These are phyloP conservation scores for Podila epigama DNA, from an alignment of 192 early-diverging fungal genomes.

Conservation along the genomic window DNA sequence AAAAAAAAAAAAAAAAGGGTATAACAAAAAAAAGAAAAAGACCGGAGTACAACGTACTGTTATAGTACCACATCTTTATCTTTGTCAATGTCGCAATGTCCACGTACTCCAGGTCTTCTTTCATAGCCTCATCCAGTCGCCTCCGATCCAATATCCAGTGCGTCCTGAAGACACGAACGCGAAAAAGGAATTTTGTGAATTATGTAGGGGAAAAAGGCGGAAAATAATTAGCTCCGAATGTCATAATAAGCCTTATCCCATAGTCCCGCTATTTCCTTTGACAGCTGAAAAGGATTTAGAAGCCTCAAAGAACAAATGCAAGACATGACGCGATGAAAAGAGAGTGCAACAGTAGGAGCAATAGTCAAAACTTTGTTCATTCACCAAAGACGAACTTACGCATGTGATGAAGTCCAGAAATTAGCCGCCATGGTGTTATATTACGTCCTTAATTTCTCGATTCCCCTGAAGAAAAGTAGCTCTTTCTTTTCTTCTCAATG, in stretches of 20 bases:
- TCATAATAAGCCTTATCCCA: not conserved
- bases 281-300: too few species aligned
- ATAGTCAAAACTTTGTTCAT: too few species aligned
- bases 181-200: not conserved
- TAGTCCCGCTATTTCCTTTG: not conserved
- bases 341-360: too few species aligned
- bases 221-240: not conserved
- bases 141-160: constrained; percentile 69
- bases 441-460: not conserved
- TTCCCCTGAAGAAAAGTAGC: too few species aligned
- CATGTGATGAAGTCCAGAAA: constrained; percentile 77
- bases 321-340: not conserved
- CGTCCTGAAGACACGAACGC: constrained; percentile 35
- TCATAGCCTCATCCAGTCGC: constrained; percentile 55
- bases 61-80: constrained; percentile 70
- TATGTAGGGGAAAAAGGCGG: not conserved
- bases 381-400: too few species aligned
- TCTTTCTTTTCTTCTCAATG: too few species aligned
- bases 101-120: constrained; percentile 63
- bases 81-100: constrained; percentile 59
- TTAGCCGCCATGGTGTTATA: constrained; percentile 67
- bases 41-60: constrained; percentile 52
- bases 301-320: too few species aligned
- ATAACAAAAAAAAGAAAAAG: not conserved
- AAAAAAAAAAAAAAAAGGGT: not conserved